Conservation (phyloP, 352 stramenopile species). For the Blastocystis sp. region DNA sequence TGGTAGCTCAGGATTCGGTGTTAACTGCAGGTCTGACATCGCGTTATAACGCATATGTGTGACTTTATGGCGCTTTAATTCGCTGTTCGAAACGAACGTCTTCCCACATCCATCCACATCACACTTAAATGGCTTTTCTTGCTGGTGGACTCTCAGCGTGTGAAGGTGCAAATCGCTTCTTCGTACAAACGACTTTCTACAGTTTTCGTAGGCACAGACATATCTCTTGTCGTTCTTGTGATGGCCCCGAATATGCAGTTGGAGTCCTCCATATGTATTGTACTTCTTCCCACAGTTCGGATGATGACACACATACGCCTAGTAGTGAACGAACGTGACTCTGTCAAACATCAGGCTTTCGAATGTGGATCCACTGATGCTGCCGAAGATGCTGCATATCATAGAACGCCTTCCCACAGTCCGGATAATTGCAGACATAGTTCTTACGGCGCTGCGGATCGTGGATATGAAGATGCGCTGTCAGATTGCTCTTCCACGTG, state of each 20-base stretch:
- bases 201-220: not conserved
- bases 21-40: not conserved
- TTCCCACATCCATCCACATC: constrained; percentile 30
- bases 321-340: not conserved
- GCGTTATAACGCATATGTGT: not conserved
- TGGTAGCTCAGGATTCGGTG: not conserved
- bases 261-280: constrained; percentile 19
- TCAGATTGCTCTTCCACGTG: constrained; percentile 59
- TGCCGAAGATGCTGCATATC: constrained; percentile 57
- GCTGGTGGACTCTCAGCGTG: not conserved
- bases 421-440: constrained; percentile 25
- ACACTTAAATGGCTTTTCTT: not conserved
- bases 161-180: not conserved
- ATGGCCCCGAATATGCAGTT: constrained; percentile 53
- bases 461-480: constrained; percentile 34
- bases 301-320: constrained; percentile 1
- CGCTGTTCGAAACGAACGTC: not conserved
- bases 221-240: not conserved
- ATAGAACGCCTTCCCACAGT: constrained; percentile 47
- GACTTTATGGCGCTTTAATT: not conserved
- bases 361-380: constrained; percentile 43
- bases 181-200: constrained; percentile 2
- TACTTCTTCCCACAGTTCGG: constrained; percentile 57
- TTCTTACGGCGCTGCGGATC: not conserved
- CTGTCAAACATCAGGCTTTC: not conserved